Base-by-base conservation (phyloP, 768 basidiomycete genomes). In the Russula abietina region DNA sequence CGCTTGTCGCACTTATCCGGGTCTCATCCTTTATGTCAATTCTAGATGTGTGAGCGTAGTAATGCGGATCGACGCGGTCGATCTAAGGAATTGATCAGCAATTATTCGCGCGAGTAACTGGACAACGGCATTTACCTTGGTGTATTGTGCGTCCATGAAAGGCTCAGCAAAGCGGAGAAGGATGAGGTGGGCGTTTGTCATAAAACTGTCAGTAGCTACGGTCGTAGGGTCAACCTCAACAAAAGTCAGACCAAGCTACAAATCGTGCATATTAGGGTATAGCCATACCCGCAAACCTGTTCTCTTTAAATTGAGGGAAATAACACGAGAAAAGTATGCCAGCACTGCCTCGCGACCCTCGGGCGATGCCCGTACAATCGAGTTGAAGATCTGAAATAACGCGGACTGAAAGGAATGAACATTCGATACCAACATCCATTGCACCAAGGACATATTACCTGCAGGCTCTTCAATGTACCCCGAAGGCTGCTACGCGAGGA, bases 91-190 rank as follows among this genome's bases (percentile, higher is more conserved):
- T 9, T 22, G 16, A 17, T 63, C 32, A 63, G 45, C 24, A 19
- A n/a, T 10, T 19, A 11, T 33, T 43, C n/a, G 43, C 53, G 30
- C 17, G 46, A 38, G 30, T 24, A 8, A 39, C 58, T 26, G 28
- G 57, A 36, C 32, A 45, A 28, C 17, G 51, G 1, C 55, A 58
- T 68, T 30, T 61, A 89, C 94, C 82, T 97, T 98, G 48, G 87
- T 83, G 68, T 88, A 98, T 58, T 81, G 84, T 0, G 90, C 86
- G 72, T 98, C 96, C 80, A 98, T 92, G 70, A 98, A 96, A 0
- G 96, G 96, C 67, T 95, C 92, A 32, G 93, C 88, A 69, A 99
- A 89, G 16, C 86, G 83, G 52, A 93, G 79, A 26, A 98, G 74
- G 16, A 97, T 76, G n/a, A 80, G 80, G 68, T 95, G 90, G 36